These are phyloP conservation scores for Bruguiera hainesii DNA, from an alignment of 441 rosid genomes.

Conservation along the genomic window DNA sequence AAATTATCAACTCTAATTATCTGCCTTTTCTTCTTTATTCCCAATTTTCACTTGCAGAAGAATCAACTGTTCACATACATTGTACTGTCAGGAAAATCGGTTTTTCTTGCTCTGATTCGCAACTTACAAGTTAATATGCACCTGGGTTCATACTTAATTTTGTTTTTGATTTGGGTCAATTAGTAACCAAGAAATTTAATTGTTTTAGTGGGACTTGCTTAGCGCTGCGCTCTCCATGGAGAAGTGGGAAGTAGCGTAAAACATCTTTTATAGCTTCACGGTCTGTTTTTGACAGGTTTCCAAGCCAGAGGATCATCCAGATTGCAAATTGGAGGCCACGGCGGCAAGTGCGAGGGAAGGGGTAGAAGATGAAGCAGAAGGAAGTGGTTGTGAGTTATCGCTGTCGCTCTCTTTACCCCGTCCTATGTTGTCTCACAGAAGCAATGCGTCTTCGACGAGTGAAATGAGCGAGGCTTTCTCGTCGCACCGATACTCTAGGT, in stretches of 20 bases:
- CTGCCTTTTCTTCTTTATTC: too few relatives aligned
- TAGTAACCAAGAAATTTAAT: not conserved
- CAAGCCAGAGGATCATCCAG: slow-evolving; percentile 22
- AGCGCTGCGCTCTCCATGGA: not conserved
- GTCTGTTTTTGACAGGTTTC: slow-evolving; percentile 18
- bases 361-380: slow-evolving; percentile 21
- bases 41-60: too few relatives aligned
- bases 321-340: not conserved
- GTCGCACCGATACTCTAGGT: slow-evolving; percentile 24
- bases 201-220: not conserved
- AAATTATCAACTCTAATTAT: too few relatives aligned
- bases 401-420: slow-evolving; percentile 52
- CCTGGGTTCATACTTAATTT: too few relatives aligned
- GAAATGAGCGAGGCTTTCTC: slow-evolving; percentile 70
- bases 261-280: not conserved
- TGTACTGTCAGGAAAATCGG: too few relatives aligned
- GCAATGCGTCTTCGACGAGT: slow-evolving; percentile 53
- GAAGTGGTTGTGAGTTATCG: slow-evolving; percentile 43
- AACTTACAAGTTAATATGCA: too few relatives aligned
- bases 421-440: slow-evolving; percentile 45
- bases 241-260: not conserved
- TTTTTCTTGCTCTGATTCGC: too few relatives aligned
- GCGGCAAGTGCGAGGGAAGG: slow-evolving; percentile 23
- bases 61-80: too few relatives aligned
- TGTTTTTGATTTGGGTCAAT: too few relatives aligned